phyloP scores from a whole-genome alignment of 2,329 filamentous ascomycete genomes.

The Pseudogymnoascus sp. region DNA sequence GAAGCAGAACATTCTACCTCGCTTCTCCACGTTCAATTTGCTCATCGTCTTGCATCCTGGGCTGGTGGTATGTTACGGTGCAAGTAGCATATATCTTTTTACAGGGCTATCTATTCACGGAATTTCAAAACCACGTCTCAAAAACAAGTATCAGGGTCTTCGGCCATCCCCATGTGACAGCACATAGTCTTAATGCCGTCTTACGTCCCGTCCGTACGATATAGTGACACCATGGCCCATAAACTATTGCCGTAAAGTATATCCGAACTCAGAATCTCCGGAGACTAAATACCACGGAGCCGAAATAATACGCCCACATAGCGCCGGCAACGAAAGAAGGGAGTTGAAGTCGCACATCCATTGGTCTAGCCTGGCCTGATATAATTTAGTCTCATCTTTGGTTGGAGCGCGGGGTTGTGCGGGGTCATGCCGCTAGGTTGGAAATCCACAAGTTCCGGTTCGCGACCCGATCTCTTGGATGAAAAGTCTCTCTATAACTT shows the following conservation, averaged over 20 bases:
- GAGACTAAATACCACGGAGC: background rate
- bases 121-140: background rate
- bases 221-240: background rate
- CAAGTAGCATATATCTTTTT: background rate
- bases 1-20: background rate
- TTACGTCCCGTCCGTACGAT: background rate
- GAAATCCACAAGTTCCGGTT: background rate
- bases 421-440: background rate
- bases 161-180: background rate
- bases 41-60: background rate
- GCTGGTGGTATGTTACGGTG: background rate
- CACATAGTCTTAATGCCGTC: background rate
- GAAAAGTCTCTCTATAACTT: background rate
- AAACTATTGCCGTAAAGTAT: background rate
- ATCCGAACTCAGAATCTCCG: background rate
- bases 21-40: background rate
- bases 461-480: background rate
- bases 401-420: conserved; percentile 1
- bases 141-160: background rate
- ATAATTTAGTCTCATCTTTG: background rate
- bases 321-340: background rate
- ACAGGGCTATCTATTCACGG: background rate
- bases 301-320: conserved; percentile 1
- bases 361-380: background rate
- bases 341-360: background rate